phyloP scores from a whole-genome alignment of 2,329 filamentous ascomycete genomes.

The Thermochaetoides dissita region DNA sequence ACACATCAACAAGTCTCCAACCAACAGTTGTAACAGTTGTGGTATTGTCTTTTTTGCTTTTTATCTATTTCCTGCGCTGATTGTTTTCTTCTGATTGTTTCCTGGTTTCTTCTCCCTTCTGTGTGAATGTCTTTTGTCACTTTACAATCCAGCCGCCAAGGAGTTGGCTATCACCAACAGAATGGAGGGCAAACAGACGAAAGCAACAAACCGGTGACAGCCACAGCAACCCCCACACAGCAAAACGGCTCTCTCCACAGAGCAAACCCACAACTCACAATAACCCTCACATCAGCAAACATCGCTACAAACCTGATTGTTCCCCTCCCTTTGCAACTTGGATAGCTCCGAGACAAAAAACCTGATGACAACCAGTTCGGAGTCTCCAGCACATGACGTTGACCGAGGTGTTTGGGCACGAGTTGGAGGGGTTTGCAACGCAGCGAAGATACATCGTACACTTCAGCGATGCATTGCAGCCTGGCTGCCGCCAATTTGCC shows the following conservation, averaged over 20 bases:
- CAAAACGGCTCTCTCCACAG: background rate
- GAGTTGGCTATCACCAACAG: conserved; percentile 4
- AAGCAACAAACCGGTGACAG: background rate
- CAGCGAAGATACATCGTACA: too few species aligned
- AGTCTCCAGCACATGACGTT: background rate
- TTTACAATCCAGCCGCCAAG: too few species aligned
- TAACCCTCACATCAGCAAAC: too few species aligned
- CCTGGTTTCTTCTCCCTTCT: conserved; percentile 1
- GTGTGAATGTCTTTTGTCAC: background rate
- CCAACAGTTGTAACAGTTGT: too few species aligned
- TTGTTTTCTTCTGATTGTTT: conserved; percentile 3
- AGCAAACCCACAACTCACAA: background rate
- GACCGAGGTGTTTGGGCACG: background rate
- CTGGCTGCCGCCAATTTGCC: too few species aligned
- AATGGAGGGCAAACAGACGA: too few species aligned
- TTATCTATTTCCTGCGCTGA: background rate
- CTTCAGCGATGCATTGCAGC: too few species aligned
- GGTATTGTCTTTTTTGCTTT: background rate
- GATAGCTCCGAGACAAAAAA: too few species aligned
- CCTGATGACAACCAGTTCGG: too few species aligned
- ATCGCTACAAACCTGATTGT: conserved; percentile 1
- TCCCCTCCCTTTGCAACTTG: background rate
- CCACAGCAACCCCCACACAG: background rate
- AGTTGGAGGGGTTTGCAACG: too few species aligned
- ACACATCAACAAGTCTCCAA: background rate